Conservation (phyloP, 768 basidiomycete genomes). For the Termitomyces sp. region DNA sequence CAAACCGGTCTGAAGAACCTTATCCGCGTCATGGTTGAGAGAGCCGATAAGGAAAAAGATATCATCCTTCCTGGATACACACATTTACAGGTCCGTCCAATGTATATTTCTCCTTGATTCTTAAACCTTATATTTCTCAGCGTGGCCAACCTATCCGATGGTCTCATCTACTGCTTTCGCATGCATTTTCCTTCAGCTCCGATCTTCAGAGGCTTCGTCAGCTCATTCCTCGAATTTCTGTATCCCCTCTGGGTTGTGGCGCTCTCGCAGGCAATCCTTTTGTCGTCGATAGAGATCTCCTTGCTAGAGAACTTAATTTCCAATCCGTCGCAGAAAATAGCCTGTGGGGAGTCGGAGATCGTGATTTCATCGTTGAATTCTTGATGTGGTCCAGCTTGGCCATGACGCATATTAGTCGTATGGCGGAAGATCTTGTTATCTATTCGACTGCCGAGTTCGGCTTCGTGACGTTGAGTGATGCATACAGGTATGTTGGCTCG, state of each 20-base stretch:
- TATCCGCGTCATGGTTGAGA: constrained; percentile 83
- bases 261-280: constrained; percentile 98
- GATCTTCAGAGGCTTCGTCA: constrained; percentile 85
- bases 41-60: constrained; percentile 92
- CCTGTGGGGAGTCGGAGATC: constrained; percentile 93
- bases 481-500: constrained; percentile 70
- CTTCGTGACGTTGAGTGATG: constrained; percentile 93
- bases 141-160: constrained; percentile 98
- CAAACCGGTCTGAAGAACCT: constrained; percentile 70
- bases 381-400: constrained; percentile 93
- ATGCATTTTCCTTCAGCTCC: constrained; percentile 88
- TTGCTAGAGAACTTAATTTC: constrained; percentile 89
- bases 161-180: constrained; percentile 95
- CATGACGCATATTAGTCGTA: constrained; percentile 90
- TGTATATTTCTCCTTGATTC: not conserved
- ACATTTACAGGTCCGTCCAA: constrained; percentile 77
- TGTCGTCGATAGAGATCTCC: constrained; percentile 87
- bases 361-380: constrained; percentile 97
- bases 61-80: constrained; percentile 94
- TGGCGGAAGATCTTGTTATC: constrained; percentile 95
- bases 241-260: constrained; percentile 90
- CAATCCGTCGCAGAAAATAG: constrained; percentile 89
- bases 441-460: constrained; percentile 98
- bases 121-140: constrained; percentile 33
- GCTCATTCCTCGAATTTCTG: constrained; percentile 85